Evolutionary conservation across 345 rosid species (phyloP).

Genomic region (Populus nigra): DNA sequence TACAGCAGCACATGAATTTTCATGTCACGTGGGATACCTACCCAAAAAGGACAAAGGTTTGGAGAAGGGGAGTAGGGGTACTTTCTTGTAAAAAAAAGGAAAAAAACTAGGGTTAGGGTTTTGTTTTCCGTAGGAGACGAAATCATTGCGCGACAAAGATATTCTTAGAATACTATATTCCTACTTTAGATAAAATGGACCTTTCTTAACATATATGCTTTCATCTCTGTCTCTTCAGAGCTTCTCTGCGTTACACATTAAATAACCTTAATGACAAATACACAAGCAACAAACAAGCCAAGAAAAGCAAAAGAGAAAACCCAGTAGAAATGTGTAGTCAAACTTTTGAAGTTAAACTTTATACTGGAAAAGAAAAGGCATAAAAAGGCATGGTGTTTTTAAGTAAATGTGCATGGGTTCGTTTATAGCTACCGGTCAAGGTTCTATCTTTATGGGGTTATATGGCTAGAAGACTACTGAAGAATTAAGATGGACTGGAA

Average conservation of each 20-base stretch:
- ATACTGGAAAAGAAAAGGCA: conserved; percentile 24
- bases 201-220: conserved; percentile 26
- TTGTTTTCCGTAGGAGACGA: conserved; percentile 21
- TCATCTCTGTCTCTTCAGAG: conserved; percentile 24
- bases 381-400: conserved; percentile 18
- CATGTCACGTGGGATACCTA: conserved; percentile 36
- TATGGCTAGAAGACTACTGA: conserved; percentile 4
- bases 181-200: conserved; percentile 8
- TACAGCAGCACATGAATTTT: conserved; percentile 40
- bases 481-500: conserved; percentile 9
- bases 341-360: conserved; percentile 36
- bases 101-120: conserved; percentile 32
- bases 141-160: conserved; percentile 49
- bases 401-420: background rate
- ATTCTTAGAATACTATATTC: conserved; percentile 20
- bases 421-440: conserved; percentile 26
- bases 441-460: conserved; percentile 11
- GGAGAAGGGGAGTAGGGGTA: background rate
- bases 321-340: conserved; percentile 27
- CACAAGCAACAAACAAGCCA: background rate
- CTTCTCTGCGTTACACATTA: conserved; percentile 20
- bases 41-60: conserved; percentile 22
- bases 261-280: conserved; percentile 11
- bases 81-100: conserved; percentile 5
- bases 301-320: conserved; percentile 10